These are phyloP conservation scores for Nigrospora sphaerica DNA, from an alignment of 2,329 filamentous ascomycete species.

Conservation along the genomic window DNA sequence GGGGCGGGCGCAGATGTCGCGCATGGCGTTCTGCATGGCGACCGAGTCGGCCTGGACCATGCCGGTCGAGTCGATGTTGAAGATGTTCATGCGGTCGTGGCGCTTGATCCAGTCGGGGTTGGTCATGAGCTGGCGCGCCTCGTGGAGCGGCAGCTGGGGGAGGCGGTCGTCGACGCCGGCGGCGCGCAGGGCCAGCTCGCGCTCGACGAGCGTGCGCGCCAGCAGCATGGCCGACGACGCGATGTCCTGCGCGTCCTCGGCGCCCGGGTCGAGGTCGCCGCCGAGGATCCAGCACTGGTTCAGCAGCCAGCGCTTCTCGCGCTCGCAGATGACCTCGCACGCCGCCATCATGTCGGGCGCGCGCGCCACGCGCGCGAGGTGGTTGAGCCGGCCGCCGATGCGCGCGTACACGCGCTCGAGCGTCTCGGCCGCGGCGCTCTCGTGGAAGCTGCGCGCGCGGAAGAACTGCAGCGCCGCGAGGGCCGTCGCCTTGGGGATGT, in stretches of 20 bases:
- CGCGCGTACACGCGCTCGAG: constrained; percentile 77
- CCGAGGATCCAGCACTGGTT: constrained; percentile 76
- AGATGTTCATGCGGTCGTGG: constrained; percentile 51
- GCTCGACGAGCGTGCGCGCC: constrained; percentile 47
- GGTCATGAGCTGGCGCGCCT: constrained; percentile 47
- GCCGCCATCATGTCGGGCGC: constrained; percentile 70
- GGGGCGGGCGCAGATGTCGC: constrained; percentile 38
- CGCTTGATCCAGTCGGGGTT: constrained; percentile 48
- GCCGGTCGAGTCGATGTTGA: constrained; percentile 47
- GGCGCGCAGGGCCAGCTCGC: constrained; percentile 26
- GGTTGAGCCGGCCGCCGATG: constrained; percentile 83
- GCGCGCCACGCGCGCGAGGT: constrained; percentile 85
- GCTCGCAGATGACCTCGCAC: constrained; percentile 64
- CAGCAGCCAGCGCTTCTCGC: constrained; percentile 72
- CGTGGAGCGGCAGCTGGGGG: constrained; percentile 41
- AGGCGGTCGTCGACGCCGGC: constrained; percentile 31
- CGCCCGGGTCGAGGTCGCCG: constrained; percentile 61
- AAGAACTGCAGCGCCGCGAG: constrained; percentile 72
- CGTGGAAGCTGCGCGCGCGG: constrained; percentile 67
- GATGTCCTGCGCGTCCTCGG: constrained; percentile 58
- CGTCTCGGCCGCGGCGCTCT: constrained; percentile 45
- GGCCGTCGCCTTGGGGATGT: constrained; percentile 73
- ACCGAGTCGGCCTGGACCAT: constrained; percentile 50
- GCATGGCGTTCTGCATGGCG: constrained; percentile 51
- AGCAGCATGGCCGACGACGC: constrained; percentile 49